These are phyloP conservation scores for Sugiyamaella xylanicola DNA, from an alignment of 1,139 yeast genomes.

Conservation along the genomic window DNA sequence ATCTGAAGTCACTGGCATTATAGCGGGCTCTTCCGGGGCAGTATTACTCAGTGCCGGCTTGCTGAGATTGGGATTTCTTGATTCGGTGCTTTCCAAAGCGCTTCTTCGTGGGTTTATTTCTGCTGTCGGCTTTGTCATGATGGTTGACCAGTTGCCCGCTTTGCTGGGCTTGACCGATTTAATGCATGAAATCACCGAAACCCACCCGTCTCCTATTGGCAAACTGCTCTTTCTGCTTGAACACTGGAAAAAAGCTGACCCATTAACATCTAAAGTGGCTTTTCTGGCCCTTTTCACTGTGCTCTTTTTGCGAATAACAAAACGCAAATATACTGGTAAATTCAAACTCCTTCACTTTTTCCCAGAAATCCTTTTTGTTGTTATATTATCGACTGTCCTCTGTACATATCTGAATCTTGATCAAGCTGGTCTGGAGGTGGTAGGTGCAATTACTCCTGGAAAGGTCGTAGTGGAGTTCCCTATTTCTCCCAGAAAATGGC, in stretches of 20 bases:
- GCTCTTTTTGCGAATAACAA: constrained; percentile 36
- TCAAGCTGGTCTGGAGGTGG: constrained; percentile 59
- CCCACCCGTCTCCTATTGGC: constrained; percentile 71
- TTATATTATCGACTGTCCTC: constrained; percentile 60
- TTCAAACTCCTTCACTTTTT: constrained; percentile 49
- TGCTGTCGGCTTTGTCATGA: constrained; percentile 92
- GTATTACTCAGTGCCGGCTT: constrained; percentile 75
- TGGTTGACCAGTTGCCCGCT: constrained; percentile 71
- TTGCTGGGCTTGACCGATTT: constrained; percentile 63
- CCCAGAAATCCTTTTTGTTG: constrained; percentile 84
- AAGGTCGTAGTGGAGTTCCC: constrained; percentile 53
- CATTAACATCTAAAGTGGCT: constrained; percentile 41
- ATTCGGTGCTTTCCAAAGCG: constrained; percentile 81
- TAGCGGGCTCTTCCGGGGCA: constrained; percentile 78
- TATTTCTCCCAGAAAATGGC: constrained; percentile 43
- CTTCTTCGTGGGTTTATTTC: constrained; percentile 85
- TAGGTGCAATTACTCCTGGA: constrained; percentile 64
- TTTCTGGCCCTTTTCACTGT: constrained; percentile 39
- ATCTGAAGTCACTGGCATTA: constrained; percentile 67
- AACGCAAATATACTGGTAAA: constrained; percentile 26
- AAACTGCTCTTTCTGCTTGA: constrained; percentile 61
- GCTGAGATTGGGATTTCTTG: constrained; percentile 83
- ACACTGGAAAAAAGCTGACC: constrained; percentile 45
- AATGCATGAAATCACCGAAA: constrained; percentile 53
- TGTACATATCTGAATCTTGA: constrained; percentile 61